Base-by-base conservation (phyloP, 1,284 basidiomycete genomes). In the Naganishia cerealis region DNA sequence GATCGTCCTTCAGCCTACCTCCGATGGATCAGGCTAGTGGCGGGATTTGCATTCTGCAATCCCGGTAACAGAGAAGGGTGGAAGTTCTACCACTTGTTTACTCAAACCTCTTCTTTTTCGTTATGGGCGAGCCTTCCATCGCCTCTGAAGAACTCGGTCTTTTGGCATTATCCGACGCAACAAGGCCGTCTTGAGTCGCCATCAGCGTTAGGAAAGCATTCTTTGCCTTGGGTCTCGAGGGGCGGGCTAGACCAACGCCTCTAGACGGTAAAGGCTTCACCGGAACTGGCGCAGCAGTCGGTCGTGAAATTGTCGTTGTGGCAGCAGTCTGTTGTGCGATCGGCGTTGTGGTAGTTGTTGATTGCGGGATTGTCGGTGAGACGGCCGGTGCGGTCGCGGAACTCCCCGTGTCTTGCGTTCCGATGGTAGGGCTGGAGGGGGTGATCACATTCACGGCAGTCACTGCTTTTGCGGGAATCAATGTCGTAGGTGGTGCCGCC, bases 81-180 rank as follows among this genome's bases (percentile, higher is more conserved):
- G 21, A 50, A 9, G 21, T 6, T 50, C n/a, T 13, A 21, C 8
- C 3, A 24, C n/a, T n/a, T 9, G 21, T 16, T 57, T 38, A 57
- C 39, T 40, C 38, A 38, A 57, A 39, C 21, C 55, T 57, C 55
- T 21, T n/a, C 9, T 38, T 29, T 38, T 57, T 42, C 13, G 55
- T 38, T n/a, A 13, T 52, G n/a, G 55, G 36, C 4, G 40, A 8
- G 36, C 16, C 55, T 24, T 40, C 36, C 36, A 12, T 39, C n/a
- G 33, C 15, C 10, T n/a, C 21, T n/a, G 26, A 13, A 39, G 15
- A 13, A 33, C 36, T 63, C 0, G 18, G 38, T 42, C 50, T 53
- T 26, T 63, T 63, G 39, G 50, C 24, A 36, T 24, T 42, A 16
- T 24, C 12, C 13, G 50, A 13, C 10, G 43, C n/a, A 24, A 50